Conservation (phyloP, 352 stramenopile species). For the Phytophthora melonis region DNA sequence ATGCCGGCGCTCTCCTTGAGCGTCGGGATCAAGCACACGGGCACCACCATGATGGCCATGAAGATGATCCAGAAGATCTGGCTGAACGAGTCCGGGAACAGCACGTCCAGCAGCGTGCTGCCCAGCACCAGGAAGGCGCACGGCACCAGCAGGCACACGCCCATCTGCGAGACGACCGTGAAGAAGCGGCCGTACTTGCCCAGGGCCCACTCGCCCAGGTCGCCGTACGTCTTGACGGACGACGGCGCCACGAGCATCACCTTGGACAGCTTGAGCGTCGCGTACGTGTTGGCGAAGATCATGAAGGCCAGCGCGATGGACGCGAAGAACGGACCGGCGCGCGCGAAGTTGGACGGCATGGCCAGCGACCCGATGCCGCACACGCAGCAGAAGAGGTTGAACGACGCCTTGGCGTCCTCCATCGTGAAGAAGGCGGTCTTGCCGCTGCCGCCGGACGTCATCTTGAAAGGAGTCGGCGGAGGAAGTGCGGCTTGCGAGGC, state of each 20-base stretch:
- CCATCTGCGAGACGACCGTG: conserved; percentile 35
- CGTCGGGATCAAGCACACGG: conserved; percentile 48
- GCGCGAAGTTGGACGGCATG: neutral
- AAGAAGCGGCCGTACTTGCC: neutral
- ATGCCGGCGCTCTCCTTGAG: conserved; percentile 36
- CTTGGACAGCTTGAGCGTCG: conserved; percentile 45
- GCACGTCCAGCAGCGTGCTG: conserved; percentile 37
- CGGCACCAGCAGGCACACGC: conserved; percentile 42
- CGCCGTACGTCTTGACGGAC: conserved; percentile 41
- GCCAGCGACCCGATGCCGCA: conserved; percentile 1
- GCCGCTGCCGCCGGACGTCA: conserved; percentile 30
- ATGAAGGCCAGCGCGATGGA: conserved; percentile 41
- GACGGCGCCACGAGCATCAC: conserved; percentile 45
- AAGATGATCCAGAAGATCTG: conserved; percentile 49
- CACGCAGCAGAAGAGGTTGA: conserved; percentile 5
- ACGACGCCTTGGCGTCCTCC: neutral
- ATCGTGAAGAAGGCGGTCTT: conserved; percentile 1
- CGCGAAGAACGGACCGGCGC: neutral
- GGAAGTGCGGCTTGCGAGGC: conserved; percentile 2
- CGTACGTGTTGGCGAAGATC: conserved; percentile 54
- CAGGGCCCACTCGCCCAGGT: neutral
- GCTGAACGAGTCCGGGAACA: conserved; percentile 50
- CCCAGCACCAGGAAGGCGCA: conserved; percentile 54
- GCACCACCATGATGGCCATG: conserved; percentile 47
- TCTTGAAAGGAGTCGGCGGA: neutral